phyloP scores from a whole-genome alignment of 2,329 filamentous ascomycete genomes.

The Aureobasidium melanogenum region DNA sequence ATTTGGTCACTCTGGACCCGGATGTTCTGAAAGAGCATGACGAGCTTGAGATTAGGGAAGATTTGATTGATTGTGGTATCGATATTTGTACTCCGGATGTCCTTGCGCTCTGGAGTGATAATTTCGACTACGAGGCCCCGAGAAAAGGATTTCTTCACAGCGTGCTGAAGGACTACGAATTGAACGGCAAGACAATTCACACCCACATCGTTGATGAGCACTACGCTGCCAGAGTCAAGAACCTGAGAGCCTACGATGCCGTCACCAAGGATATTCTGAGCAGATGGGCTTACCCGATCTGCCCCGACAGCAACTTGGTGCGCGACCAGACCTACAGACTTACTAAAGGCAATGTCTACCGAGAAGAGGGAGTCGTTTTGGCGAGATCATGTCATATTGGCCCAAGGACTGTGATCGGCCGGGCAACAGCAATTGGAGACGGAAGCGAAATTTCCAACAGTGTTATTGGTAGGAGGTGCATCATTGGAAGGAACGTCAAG shows the following conservation, averaged over 20 bases:
- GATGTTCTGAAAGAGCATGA: conserved; percentile 64
- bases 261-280: conserved; percentile 79
- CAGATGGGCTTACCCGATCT: conserved; percentile 80
- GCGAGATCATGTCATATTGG: conserved; percentile 62
- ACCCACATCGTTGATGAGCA: conserved; percentile 74
- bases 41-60: conserved; percentile 74
- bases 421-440: conserved; percentile 65
- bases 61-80: conserved; percentile 88
- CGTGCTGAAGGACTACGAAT: conserved; percentile 90
- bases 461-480: conserved; percentile 74
- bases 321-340: conserved; percentile 67
- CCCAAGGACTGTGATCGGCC: conserved; percentile 65
- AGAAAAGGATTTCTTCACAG: conserved; percentile 83
- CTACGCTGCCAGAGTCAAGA: conserved; percentile 79
- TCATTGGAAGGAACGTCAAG: conserved; percentile 74
- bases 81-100: conserved; percentile 98
- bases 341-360: conserved; percentile 61
- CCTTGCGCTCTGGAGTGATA: conserved; percentile 90
- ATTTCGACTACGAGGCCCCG: conserved; percentile 90
- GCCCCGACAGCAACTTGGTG: conserved; percentile 80
- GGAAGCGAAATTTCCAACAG: conserved; percentile 63
- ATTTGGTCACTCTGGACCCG: conserved; percentile 64
- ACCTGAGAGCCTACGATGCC: conserved; percentile 81
- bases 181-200: conserved; percentile 96
- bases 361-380: conserved; percentile 68